Base-by-base conservation (phyloP, 1,284 basidiomycete species). In the Rhodotorula sp. region DNA sequence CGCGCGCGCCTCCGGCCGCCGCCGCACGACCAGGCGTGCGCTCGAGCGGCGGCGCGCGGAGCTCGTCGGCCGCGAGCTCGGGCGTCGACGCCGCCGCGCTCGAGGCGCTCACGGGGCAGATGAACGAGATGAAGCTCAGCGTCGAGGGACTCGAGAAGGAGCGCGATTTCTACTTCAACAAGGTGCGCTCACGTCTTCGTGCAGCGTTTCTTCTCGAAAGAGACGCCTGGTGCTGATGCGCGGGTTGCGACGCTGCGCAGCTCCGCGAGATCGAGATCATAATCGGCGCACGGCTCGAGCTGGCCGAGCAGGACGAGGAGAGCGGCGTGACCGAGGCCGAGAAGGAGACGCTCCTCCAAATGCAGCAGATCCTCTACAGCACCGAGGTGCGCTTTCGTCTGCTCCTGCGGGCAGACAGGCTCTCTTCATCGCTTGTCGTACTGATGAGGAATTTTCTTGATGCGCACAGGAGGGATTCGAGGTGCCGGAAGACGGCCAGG, bases 231-330 rank as follows among this genome's bases (percentile, higher is more conserved):
- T 2, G 17, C 19, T 53, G 21, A 53, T 42, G 45, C 25, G n/a
- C 48, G 42, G 17, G 25, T 12, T 12, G 27, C 27, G 23, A 41
- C 41, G 42, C 7, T 19, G 49, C 71, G 67, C 75, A 97, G 92
- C 86, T 97, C 71, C 89, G 94, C 59, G 91, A 96, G 77, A 98
- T 99, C 78, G 96, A 99, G 83, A 91, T 98, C 74, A 84, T 98
- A 34, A 91, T 92, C 5, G 82, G 80, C 53, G 82, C 82, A 27
- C 75, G 82, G 23, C 76, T 83, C 58, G 77, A 79, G 46, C 69
- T 79, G 3, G 44, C 70, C 12, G 50, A 57, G 17, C 53, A 27
- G 25, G 64, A 78, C 8, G 74, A 76, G 27, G 62, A 56, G 13
- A 72, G 74, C 16, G 58, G 23, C 19, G 53, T 63, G 44, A 66